Percentiles rank a stretch among this genome's conserved stretches.
phyloP scores from a whole-genome alignment of 768 basidiomycete species.

The Hygrophorus russula region DNA sequence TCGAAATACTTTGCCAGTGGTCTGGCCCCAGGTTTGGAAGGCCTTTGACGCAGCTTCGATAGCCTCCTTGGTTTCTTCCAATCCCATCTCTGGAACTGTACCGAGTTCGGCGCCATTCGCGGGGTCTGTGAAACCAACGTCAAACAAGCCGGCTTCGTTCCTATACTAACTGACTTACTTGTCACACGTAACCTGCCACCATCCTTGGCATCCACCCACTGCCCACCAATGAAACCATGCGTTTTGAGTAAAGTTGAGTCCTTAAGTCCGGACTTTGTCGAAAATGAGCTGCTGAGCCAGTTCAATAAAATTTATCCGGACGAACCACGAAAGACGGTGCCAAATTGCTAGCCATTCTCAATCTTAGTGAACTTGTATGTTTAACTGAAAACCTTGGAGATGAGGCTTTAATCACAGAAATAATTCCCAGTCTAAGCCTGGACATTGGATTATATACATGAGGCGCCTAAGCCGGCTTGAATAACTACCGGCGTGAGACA shows the following conservation, averaged over 20 bases:
- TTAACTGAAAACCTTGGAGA: too few species aligned
- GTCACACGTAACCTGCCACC: constrained; percentile 64
- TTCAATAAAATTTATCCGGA: too few species aligned
- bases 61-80: constrained; percentile 74
- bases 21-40: constrained; percentile 78
- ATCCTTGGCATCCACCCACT: constrained; percentile 75
- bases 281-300: neutral
- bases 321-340: too few species aligned
- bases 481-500: too few species aligned
- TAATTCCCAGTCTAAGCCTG: too few species aligned
- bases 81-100: constrained; percentile 80
- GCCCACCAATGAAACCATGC: constrained; percentile 72
- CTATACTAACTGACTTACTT: constrained; percentile 35
- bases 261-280: constrained; percentile 56
- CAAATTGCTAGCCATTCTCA: too few species aligned
- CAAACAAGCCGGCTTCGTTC: neutral
- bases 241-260: constrained; percentile 67
- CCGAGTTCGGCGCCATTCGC: constrained; percentile 79
- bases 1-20: constrained; percentile 68
- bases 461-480: too few species aligned
- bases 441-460: too few species aligned
- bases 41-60: constrained; percentile 74
- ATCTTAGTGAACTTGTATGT: too few species aligned
- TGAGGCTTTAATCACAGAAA: too few species aligned
- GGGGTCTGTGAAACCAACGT: constrained; percentile 50